Evolutionary conservation across 371 early-diverging fungal species (phyloP), one percentile per base, ranked within the genome.

Genomic region (Rhizopus microsporus): DNA sequence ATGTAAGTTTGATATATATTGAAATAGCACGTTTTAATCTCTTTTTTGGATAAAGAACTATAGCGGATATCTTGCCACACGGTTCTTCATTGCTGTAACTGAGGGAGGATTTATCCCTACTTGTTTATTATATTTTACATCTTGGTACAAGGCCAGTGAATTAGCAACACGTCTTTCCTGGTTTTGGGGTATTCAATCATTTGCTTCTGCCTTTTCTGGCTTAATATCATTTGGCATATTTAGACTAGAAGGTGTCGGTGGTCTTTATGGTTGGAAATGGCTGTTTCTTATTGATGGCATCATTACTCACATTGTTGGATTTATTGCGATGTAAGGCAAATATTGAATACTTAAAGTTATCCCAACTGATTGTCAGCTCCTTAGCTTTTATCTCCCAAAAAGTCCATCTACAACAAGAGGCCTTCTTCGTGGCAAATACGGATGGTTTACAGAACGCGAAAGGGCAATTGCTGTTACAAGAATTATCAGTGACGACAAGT

Each of bases 51-150:
- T 37, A 30, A 56, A 70, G 63, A 56, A 75, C 13, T 69, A 62
- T 54, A 29, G 37, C 10, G 62, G 62, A 8, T 72, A 53, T 62
- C 42, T 75, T 30, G 65, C 56, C 17, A 48, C 69, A 42, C 67
- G 71, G 13, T 50, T 66, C 7, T 53, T 73, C 17, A 63, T 72
- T 60, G 76, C 71, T 3, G 44, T 72, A 6, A 73, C 69, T 44
- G 68, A 72, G 65, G 88, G 80, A 30, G 88, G 88, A 1, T 82
- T 80, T 35, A 84, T 87, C 53, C 86, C 87, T 1, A 76, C 82
- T 0, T 78, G 81, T 35, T 57, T 84, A 13, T 67, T 75, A 35
- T 85, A 87, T 54, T 68, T 87, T 7, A 81, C 83, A 0, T 65
- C 72, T 0, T 84, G 76, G 69, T 87, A 87, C 75, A 87, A 81